phyloP scores from a whole-genome alignment of 2,329 filamentous ascomycete species.

The Diaporthe capsici region DNA sequence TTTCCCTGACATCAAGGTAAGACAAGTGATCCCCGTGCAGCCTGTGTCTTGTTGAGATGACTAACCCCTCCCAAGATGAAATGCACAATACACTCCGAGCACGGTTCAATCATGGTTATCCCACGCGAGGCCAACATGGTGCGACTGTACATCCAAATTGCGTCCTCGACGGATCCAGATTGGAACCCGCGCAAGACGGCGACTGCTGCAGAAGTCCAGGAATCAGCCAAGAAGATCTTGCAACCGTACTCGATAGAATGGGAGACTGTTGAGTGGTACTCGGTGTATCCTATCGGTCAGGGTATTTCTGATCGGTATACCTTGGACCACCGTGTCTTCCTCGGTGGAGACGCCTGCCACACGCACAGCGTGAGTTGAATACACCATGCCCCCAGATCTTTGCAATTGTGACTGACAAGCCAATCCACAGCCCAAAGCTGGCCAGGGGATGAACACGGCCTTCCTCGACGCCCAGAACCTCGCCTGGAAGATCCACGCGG shows the following conservation, averaged over 20 bases:
- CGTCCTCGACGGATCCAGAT: constrained; percentile 71
- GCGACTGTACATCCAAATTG: constrained; percentile 78
- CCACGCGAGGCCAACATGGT: constrained; percentile 79
- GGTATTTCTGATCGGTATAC: constrained; percentile 79
- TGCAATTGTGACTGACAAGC: neutral
- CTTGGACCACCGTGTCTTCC: constrained; percentile 77
- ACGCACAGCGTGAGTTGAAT: constrained; percentile 75
- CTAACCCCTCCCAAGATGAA: constrained; percentile 66
- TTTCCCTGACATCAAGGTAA: constrained; percentile 82
- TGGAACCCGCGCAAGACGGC: constrained; percentile 75
- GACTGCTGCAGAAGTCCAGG: constrained; percentile 74
- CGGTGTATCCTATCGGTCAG: constrained; percentile 83
- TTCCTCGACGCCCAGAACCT: constrained; percentile 89
- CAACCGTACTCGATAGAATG: constrained; percentile 77
- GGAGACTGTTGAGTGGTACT: constrained; percentile 80
- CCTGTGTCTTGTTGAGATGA: neutral
- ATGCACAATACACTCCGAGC: constrained; percentile 80
- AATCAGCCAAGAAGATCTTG: constrained; percentile 75
- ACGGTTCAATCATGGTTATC: constrained; percentile 85
- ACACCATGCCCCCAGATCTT: neutral
- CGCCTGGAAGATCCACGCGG: constrained; percentile 95
- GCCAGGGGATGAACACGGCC: constrained; percentile 85
- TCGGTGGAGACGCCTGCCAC: constrained; percentile 84
- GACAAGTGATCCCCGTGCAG: constrained; percentile 34
- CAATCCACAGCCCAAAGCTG: constrained; percentile 77